phyloP scores from a whole-genome alignment of 2,329 filamentous ascomycete species.

The Fusarium staphyleae region DNA sequence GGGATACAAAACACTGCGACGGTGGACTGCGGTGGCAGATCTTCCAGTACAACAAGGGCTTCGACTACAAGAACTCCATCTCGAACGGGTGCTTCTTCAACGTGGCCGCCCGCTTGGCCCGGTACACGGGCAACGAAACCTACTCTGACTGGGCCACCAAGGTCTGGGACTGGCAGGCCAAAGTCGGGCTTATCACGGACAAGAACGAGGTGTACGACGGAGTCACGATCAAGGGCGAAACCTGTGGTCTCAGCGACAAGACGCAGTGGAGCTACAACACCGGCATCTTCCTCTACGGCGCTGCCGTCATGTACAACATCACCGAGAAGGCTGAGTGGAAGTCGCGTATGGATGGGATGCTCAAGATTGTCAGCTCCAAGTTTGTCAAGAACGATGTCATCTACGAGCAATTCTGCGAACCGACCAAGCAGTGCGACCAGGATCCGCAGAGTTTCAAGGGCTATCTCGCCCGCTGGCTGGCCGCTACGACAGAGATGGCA shows the following conservation, averaged over 20 bases:
- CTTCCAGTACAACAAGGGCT: slow-evolving; percentile 77
- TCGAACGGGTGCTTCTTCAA: slow-evolving; percentile 76
- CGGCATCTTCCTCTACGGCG: slow-evolving; percentile 69
- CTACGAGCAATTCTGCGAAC: slow-evolving; percentile 73
- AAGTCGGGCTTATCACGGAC: slow-evolving; percentile 62
- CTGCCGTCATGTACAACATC: slow-evolving; percentile 68
- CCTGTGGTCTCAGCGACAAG: slow-evolving; percentile 60
- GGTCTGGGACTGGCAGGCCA: slow-evolving; percentile 70
- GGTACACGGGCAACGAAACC: slow-evolving; percentile 80
- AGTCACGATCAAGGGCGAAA: slow-evolving; percentile 46
- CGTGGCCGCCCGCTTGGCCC: slow-evolving; percentile 72
- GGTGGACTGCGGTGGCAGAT: slow-evolving; percentile 90
- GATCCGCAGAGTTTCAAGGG: slow-evolving; percentile 81
- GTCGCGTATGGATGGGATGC: slow-evolving; percentile 64
- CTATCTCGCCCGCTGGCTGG: slow-evolving; percentile 73
- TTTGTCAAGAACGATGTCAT: slow-evolving; percentile 65
- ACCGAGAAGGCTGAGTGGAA: slow-evolving; percentile 63
- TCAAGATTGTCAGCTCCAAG: slow-evolving; percentile 56
- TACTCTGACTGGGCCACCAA: slow-evolving; percentile 79
- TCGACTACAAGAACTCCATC: slow-evolving; percentile 72
- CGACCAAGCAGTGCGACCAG: slow-evolving; percentile 65
- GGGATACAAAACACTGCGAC: slow-evolving; percentile 69
- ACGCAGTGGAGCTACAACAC: slow-evolving; percentile 75
- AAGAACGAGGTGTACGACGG: slow-evolving; percentile 64
- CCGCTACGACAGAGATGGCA: slow-evolving; percentile 61